Evolutionary conservation across 305 asterid species (phyloP).

Genomic region (Solanum hybrid): DNA sequence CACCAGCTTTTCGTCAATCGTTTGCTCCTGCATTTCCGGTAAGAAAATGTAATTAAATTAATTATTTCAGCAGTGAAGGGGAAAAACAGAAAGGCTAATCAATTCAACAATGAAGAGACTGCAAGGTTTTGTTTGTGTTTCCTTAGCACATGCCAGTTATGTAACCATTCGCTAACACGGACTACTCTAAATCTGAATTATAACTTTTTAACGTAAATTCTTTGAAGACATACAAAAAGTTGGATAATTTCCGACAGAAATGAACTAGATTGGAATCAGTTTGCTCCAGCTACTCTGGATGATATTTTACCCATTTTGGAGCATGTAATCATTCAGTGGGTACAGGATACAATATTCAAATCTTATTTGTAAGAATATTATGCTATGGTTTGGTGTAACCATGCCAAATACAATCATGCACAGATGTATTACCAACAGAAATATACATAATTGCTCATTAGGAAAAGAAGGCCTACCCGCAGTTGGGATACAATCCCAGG

Average conservation of each 20-base stretch:
- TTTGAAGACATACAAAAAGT: not conserved
- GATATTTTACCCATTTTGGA: not conserved
- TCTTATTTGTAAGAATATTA: not conserved
- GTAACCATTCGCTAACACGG: not conserved
- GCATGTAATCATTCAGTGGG: not conserved
- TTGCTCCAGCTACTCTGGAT: not conserved
- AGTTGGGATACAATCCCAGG: constrained; percentile 23
- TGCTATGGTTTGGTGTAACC: not conserved
- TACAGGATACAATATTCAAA: not conserved
- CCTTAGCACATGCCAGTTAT: not conserved
- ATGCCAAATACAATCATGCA: not conserved
- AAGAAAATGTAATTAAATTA: not conserved
- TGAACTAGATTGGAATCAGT: not conserved
- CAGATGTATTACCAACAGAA: not conserved
- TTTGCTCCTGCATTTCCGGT: constrained; percentile 24
- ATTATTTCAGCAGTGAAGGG: not conserved
- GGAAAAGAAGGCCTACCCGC: constrained; percentile 19
- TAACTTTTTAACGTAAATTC: not conserved
- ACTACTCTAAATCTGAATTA: not conserved
- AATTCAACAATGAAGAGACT: not conserved
- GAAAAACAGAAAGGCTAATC: not conserved
- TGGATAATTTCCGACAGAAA: not conserved
- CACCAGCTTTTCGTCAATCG: constrained; percentile 12
- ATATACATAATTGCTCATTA: not conserved
- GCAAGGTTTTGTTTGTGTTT: not conserved